phyloP scores from a whole-genome alignment of 805 yeast species.

The Soucietia sequanensis region DNA sequence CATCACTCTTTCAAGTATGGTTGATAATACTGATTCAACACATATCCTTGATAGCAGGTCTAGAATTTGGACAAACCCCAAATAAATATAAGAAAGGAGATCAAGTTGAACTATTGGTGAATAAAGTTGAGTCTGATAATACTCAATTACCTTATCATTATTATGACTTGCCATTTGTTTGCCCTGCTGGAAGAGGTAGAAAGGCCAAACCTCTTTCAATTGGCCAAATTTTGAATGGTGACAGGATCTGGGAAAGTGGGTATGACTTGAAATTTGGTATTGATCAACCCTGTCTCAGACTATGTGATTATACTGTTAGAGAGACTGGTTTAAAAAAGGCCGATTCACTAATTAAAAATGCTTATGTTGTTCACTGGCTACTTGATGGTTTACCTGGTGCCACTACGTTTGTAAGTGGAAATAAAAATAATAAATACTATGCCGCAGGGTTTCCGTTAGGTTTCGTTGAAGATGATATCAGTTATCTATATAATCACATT shows the following conservation, averaged over 20 bases:
- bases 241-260: slow-evolving; percentile 73
- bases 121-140: slow-evolving; percentile 75
- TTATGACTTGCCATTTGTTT: slow-evolving; percentile 75
- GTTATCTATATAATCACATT: slow-evolving; percentile 74
- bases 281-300: slow-evolving; percentile 62
- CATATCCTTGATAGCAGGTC: slow-evolving; percentile 4
- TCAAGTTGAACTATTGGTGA: slow-evolving; percentile 64
- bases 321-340: slow-evolving; percentile 54
- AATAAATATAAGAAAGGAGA: slow-evolving; percentile 50
- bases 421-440: slow-evolving; percentile 63
- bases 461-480: slow-evolving; percentile 51
- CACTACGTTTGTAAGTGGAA: slow-evolving; percentile 67
- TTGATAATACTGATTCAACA: not conserved
- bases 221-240: slow-evolving; percentile 79
- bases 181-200: slow-evolving; percentile 53
- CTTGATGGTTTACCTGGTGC: slow-evolving; percentile 87
- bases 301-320: slow-evolving; percentile 67
- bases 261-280: slow-evolving; percentile 61
- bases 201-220: slow-evolving; percentile 62
- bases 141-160: slow-evolving; percentile 76
- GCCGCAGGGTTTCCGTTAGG: slow-evolving; percentile 89
- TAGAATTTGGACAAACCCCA: slow-evolving; percentile 30
- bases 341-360: slow-evolving; percentile 57
- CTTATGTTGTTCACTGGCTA: slow-evolving; percentile 81
- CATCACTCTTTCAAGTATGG: not conserved